A percentile compares a stretch with the other conserved stretches of the same genome.
phyloP scores from a whole-genome alignment of 2,329 filamentous ascomycete genomes.

The Aureobasidium sp. region DNA sequence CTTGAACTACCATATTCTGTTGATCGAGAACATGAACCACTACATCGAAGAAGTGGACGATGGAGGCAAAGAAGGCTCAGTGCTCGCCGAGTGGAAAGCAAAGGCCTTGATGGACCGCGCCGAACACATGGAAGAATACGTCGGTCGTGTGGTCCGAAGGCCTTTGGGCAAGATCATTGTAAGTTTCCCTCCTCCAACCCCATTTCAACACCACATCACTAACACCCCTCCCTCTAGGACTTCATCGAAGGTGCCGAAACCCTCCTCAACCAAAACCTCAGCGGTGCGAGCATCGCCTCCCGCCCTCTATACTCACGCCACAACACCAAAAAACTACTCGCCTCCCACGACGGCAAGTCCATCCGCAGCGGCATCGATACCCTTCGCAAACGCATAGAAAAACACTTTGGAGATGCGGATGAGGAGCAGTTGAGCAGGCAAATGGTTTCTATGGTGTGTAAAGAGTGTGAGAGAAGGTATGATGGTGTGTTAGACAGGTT shows the following conservation, averaged over 20 bases:
- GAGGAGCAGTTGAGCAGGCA: slow-evolving; percentile 53
- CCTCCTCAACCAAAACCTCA: slow-evolving; percentile 46
- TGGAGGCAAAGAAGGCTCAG: slow-evolving; percentile 52
- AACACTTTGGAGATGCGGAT: slow-evolving; percentile 89
- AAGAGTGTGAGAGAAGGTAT: slow-evolving; percentile 51
- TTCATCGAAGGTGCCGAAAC: slow-evolving; percentile 84
- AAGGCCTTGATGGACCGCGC: slow-evolving; percentile 69
- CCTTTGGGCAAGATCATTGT: slow-evolving; percentile 78
- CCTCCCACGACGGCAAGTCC: slow-evolving; percentile 73
- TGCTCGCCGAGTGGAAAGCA: slow-evolving; percentile 75
- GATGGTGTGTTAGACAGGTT: slow-evolving; percentile 43
- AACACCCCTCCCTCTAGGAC: slow-evolving; percentile 41
- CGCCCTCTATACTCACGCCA: slow-evolving; percentile 76
- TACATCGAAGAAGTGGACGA: slow-evolving; percentile 86
- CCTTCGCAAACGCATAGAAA: slow-evolving; percentile 85
- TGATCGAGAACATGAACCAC: slow-evolving; percentile 99
- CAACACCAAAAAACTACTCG: slow-evolving; percentile 78
- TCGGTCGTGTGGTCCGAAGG: slow-evolving; percentile 77
- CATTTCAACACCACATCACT: background rate
- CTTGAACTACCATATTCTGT: slow-evolving; percentile 90
- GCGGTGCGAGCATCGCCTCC: slow-evolving; percentile 51
- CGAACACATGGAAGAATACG: slow-evolving; percentile 82
- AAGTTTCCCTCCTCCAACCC: slow-evolving; percentile 17
- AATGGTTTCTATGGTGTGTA: slow-evolving; percentile 51
- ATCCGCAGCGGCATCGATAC: slow-evolving; percentile 84